Percentiles rank a stretch among this genome's conserved stretches.
These are phyloP conservation scores for Phytophthora pistaciae DNA, from an alignment of 352 stramenopile species.

Conservation along the genomic window DNA sequence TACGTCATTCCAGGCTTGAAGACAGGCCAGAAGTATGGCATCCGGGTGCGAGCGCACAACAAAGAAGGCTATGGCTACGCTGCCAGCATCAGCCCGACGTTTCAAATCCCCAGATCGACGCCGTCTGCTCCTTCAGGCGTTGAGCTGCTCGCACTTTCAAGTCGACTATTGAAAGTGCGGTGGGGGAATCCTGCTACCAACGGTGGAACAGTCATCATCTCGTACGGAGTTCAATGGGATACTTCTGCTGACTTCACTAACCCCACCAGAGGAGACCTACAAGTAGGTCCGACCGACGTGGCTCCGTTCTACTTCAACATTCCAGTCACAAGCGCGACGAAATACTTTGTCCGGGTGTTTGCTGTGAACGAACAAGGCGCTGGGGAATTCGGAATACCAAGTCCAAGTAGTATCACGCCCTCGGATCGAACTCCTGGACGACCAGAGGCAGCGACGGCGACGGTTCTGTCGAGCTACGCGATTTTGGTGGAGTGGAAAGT, in stretches of 20 bases:
- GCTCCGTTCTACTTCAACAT: slow-evolving; percentile 94
- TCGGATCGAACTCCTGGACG: slow-evolving; percentile 81
- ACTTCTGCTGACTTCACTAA: slow-evolving; percentile 19
- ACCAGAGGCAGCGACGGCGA: slow-evolving; percentile 65
- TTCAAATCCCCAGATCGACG: slow-evolving; percentile 63
- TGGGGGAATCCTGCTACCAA: slow-evolving; percentile 76
- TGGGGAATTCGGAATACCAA: slow-evolving; percentile 50
- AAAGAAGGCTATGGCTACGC: slow-evolving; percentile 67
- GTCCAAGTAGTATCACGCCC: slow-evolving; percentile 58
- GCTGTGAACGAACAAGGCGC: slow-evolving; percentile 93
- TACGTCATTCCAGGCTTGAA: slow-evolving; percentile 57
- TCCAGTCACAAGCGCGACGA: slow-evolving; percentile 54
- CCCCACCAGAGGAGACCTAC: background rate
- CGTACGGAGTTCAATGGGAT: slow-evolving; percentile 96
- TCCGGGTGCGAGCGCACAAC: slow-evolving; percentile 75
- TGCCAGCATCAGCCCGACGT: slow-evolving; percentile 53
- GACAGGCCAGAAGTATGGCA: slow-evolving; percentile 69
- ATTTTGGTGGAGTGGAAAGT: slow-evolving; percentile 93
- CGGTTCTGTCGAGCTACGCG: slow-evolving; percentile 89
- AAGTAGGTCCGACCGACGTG: slow-evolving; percentile 40
- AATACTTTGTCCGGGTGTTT: slow-evolving; percentile 92
- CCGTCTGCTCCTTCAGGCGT: slow-evolving; percentile 48
- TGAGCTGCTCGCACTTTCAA: slow-evolving; percentile 69
- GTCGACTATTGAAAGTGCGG: slow-evolving; percentile 76
- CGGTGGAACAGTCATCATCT: slow-evolving; percentile 78